Evolutionary conservation across 768 basidiomycete species (phyloP), one percentile per base, ranked within the genome.

Genomic region (Kockovaella imperatae): DNA sequence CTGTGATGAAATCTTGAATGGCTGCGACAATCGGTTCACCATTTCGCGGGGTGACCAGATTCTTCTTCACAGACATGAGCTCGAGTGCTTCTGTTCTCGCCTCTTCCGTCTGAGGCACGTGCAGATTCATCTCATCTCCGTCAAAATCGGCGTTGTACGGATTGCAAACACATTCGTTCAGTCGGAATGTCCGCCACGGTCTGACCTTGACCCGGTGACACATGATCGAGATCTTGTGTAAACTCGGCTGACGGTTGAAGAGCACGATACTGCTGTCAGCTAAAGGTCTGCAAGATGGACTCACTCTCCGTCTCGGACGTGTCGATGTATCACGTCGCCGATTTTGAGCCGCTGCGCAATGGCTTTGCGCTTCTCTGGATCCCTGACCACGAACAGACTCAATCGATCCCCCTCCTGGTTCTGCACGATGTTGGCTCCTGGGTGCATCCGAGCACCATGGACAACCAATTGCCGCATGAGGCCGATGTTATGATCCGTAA

Each of bases 111-210:
- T 99, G 95, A 0, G 95, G 95, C 1, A 99, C 88, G 72, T 99
- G 95, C 62, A 99, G 75, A 73, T 99, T 99, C 95, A 99, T 99
- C 71, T 99, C 95, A 68, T 99, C 95, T 53, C 95, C 95, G 68
- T 99, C 95, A 57, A 99, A 99, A 76, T 99, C 95, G 41, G 95
- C 95, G 66, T 96, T 96, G 74, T 96, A 97, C 6, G 95, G 95
- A 39, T 87, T 90, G 73, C 95, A 99, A 7, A 96, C 95, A 80
- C 95, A 99, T 69, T 99, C 95, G 65, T 99, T 99, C 47, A 99
- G 74, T 26, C 95, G 79, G 75, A 99, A 96, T 1, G 95, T 86
- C 56, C 93, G 77, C 95, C 95, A 99, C 20, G 95, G 95, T 25
- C 95, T 78, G 46, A 99, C 79, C 77, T 79, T 57, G 50, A 86